phyloP scores from a whole-genome alignment of 257 asterid genomes.

The Solanum pinnatisectum region DNA sequence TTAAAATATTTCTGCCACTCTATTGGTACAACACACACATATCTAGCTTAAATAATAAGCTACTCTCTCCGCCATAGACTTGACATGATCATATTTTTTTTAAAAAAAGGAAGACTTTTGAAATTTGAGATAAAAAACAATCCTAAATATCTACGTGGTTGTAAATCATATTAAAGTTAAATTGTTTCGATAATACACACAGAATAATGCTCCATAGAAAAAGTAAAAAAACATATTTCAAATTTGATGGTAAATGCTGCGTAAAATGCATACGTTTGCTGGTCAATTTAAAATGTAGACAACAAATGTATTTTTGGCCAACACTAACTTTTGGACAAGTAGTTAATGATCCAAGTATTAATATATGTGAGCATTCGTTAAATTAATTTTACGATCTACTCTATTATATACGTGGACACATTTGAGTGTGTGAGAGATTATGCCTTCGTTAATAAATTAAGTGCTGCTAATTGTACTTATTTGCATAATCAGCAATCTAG shows the following conservation, averaged over 20 bases:
- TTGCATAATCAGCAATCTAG: not conserved
- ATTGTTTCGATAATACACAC: not conserved
- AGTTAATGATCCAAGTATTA: not conserved
- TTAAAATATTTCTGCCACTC: not conserved
- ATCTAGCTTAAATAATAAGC: not conserved
- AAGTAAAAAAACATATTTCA: not conserved
- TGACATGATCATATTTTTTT: too few relatives aligned
- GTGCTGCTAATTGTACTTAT: not conserved
- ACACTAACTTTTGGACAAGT: constrained; percentile 4
- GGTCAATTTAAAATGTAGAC: constrained; percentile 25
- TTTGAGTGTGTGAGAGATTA: not conserved
- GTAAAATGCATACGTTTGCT: constrained; percentile 4
- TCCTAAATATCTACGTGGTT: too few relatives aligned
- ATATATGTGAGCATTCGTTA: not conserved
- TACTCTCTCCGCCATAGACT: too few relatives aligned
- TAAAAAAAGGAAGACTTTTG: too few relatives aligned
- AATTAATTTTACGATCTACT: not conserved
- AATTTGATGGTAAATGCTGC: constrained; percentile 5
- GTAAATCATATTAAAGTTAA: too few relatives aligned
- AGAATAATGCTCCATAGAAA: constrained; percentile 24
- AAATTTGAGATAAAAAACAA: too few relatives aligned
- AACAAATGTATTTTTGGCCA: constrained; percentile 6
- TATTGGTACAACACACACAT: not conserved
- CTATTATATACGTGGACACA: not conserved
- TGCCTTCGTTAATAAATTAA: not conserved